Evolutionary conservation across 768 basidiomycete species (phyloP).

Genomic region (Pluteus cervinus): DNA sequence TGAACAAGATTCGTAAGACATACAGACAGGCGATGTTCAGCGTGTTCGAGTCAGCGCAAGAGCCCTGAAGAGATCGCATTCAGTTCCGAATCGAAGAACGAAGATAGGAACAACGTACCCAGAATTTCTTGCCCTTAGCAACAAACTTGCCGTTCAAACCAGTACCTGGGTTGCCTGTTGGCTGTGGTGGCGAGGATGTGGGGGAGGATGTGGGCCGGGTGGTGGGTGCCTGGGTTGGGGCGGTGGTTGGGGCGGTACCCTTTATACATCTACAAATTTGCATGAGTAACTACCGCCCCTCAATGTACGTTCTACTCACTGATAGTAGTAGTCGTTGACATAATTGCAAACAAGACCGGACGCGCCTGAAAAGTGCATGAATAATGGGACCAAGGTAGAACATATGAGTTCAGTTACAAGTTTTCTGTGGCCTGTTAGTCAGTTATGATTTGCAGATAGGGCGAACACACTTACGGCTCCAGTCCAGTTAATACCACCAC

Average conservation of each 20-base stretch:
- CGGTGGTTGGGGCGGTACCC: slow-evolving; percentile 8
- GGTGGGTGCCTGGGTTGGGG: too few species aligned
- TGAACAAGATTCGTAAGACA: slow-evolving; percentile 5
- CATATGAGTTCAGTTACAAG: slow-evolving; percentile 10
- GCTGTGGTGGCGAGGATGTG: slow-evolving; percentile 7
- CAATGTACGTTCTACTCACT: slow-evolving; percentile 10
- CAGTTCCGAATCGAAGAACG: too few species aligned
- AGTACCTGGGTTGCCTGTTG: slow-evolving; percentile 11
- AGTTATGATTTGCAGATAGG: background rate
- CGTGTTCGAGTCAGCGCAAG: slow-evolving; percentile 22
- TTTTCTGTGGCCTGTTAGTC: slow-evolving; percentile 11
- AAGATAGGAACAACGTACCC: slow-evolving; percentile 10
- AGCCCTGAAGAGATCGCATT: too few species aligned
- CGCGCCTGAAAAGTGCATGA: slow-evolving; percentile 21
- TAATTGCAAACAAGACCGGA: slow-evolving; percentile 25
- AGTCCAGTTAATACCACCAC: slow-evolving; percentile 24
- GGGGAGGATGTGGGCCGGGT: too few species aligned
- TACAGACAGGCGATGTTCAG: slow-evolving; percentile 22
- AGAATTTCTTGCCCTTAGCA: slow-evolving; percentile 23
- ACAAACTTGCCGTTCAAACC: slow-evolving; percentile 16
- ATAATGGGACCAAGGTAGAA: background rate
- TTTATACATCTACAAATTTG: slow-evolving; percentile 4
- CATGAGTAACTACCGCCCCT: background rate
- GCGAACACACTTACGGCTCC: slow-evolving; percentile 19
- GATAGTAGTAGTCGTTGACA: slow-evolving; percentile 24